Evolutionary conservation across 495 filamentous ascomycete genomes (phyloP).

Genomic region (Tuber indicum): DNA sequence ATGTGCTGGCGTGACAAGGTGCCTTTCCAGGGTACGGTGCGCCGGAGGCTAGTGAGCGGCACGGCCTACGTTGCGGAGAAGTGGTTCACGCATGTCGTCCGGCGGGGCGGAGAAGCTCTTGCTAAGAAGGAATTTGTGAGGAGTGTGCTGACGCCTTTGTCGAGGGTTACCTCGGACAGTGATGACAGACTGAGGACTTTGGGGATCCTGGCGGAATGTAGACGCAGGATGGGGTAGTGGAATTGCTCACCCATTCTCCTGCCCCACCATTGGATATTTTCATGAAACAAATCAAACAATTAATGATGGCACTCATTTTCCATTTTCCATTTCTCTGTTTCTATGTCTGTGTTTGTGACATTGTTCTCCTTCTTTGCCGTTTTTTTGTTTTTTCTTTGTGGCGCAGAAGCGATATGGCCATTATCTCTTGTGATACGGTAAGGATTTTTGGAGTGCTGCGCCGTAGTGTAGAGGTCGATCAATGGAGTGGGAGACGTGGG

Average conservation of each 20-base stretch:
- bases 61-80: slow-evolving; percentile 55
- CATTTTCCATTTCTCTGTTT: background rate
- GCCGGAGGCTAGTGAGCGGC: slow-evolving; percentile 55
- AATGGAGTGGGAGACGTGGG: background rate
- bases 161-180: slow-evolving; percentile 15
- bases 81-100: slow-evolving; percentile 59
- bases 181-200: slow-evolving; percentile 26
- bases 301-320: background rate
- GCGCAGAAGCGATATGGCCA: background rate
- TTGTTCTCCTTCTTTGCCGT: background rate
- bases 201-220: slow-evolving; percentile 28
- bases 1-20: slow-evolving; percentile 78
- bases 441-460: background rate
- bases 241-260: background rate
- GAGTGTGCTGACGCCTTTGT: slow-evolving; percentile 31
- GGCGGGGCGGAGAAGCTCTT: slow-evolving; percentile 47
- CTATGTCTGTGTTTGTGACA: background rate
- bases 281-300: background rate
- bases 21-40: slow-evolving; percentile 66
- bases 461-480: background rate
- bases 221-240: slow-evolving; percentile 31
- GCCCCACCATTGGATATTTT: background rate
- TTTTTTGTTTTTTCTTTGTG: background rate
- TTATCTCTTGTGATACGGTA: background rate
- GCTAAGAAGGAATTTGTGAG: slow-evolving; percentile 41